Evolutionary conservation across 345 rosid genomes (phyloP).

Genomic region (Viola odorata): DNA sequence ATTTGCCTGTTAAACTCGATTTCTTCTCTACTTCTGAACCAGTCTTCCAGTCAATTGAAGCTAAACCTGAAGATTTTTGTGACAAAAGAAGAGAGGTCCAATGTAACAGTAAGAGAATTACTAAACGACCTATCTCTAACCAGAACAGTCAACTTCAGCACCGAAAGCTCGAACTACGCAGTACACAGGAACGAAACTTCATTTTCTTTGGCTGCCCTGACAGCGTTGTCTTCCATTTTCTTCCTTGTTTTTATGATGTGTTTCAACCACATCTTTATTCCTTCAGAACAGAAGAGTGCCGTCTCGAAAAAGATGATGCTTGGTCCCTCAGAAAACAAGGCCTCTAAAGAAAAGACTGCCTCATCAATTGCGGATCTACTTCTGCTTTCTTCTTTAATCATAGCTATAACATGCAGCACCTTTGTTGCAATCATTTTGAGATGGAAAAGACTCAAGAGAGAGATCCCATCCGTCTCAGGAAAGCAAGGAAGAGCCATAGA

Average conservation of each 20-base stretch:
- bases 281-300: conserved; percentile 34
- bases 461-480: conserved; percentile 25
- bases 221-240: conserved; percentile 32
- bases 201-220: conserved; percentile 37
- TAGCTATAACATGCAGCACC: conserved; percentile 33
- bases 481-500: conserved; percentile 28
- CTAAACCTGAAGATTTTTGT: conserved; percentile 58
- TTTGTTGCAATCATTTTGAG: conserved; percentile 44
- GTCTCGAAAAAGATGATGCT: conserved; percentile 26
- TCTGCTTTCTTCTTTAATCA: conserved; percentile 48
- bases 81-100: conserved; percentile 46
- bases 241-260: conserved; percentile 46
- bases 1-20: conserved; percentile 52
- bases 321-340: conserved; percentile 10
- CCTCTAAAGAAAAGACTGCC: conserved; percentile 48
- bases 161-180: conserved; percentile 32
- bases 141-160: conserved; percentile 38
- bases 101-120: conserved; percentile 34
- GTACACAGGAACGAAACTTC: conserved; percentile 47
- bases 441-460: conserved; percentile 47
- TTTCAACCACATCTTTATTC: conserved; percentile 46
- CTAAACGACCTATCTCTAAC: conserved; percentile 38
- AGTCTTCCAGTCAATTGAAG: conserved; percentile 27
- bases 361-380: conserved; percentile 60
- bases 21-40: conserved; percentile 42